Conservation (phyloP, 768 basidiomycete genomes). For the Hemileccinum impolitum region DNA sequence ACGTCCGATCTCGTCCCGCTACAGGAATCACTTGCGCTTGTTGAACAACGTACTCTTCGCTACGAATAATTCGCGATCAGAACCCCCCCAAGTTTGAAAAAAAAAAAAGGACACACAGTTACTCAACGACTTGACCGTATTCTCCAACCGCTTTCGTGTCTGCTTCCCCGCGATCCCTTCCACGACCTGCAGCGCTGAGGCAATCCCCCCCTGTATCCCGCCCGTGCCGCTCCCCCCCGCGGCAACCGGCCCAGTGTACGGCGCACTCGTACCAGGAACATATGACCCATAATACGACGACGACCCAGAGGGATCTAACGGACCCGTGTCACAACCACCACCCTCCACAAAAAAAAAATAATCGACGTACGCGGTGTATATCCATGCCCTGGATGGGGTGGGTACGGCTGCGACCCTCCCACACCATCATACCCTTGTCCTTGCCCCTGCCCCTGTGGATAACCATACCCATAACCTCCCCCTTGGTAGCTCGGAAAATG, state of each 20-base stretch:
- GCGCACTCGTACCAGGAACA: neutral
- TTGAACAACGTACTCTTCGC: neutral
- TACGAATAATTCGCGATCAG: no score
- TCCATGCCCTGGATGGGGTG: neutral
- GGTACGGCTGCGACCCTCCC: neutral
- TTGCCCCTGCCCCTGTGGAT: neutral
- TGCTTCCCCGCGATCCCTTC: conserved; percentile 55
- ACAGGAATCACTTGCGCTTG: no score
- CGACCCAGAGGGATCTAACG: no score
- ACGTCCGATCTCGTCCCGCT: no score
- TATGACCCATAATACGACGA: conserved; percentile 11
- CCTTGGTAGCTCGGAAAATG: no score
- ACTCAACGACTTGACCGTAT: conserved; percentile 42
- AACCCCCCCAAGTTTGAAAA: neutral
- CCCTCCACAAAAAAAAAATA: neutral
- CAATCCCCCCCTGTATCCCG: conserved; percentile 20
- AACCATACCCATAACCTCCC: neutral
- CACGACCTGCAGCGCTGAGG: conserved; percentile 44
- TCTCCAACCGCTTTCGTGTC: conserved; percentile 48
- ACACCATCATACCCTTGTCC: neutral
- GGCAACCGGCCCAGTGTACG: neutral
- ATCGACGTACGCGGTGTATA: conserved; percentile 35
- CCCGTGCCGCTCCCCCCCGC: conserved; percentile 3
- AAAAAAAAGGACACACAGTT: conserved; percentile 43
- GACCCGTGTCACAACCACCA: no score